A percentile compares a stretch with the other conserved stretches of the same genome.
Evolutionary conservation across 441 rosid genomes (phyloP).

Genomic region (Gossypium schwendimanii): DNA sequence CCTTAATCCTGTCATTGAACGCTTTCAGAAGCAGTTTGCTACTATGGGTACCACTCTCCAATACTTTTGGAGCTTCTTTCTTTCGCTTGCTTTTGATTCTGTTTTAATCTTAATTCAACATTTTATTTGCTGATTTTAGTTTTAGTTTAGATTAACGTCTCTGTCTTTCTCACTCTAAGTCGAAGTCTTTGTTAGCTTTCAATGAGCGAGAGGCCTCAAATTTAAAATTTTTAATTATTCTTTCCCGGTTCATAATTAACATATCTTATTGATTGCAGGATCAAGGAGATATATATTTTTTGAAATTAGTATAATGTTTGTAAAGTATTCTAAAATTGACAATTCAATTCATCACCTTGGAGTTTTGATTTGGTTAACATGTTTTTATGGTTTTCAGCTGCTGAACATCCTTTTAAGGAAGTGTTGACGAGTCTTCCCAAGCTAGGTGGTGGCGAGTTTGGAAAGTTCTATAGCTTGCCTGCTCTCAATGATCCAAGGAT

Average conservation of each 20-base stretch:
- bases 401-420: constrained; percentile 79
- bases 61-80: constrained; percentile 12
- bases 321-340: not conserved
- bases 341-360: not conserved
- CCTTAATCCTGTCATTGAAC: constrained; percentile 53
- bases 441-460: constrained; percentile 96
- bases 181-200: not conserved
- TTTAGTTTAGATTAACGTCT: not conserved
- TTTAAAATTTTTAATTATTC: not conserved
- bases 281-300: not conserved
- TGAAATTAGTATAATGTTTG: not conserved
- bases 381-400: constrained; percentile 44
- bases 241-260: not conserved
- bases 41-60: constrained; percentile 62
- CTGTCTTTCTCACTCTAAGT: not conserved
- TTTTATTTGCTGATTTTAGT: not conserved
- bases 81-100: not conserved
- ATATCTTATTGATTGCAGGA: not conserved
- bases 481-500: constrained; percentile 93
- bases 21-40: constrained; percentile 56
- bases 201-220: not conserved
- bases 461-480: constrained; percentile 90
- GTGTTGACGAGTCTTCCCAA: constrained; percentile 83
- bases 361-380: not conserved
- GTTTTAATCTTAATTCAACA: not conserved